A percentile compares a stretch with the other conserved stretches of the same genome.
phyloP scores from a whole-genome alignment of 2,329 filamentous ascomycete species.

The Pseudogymnoascus sp. region DNA sequence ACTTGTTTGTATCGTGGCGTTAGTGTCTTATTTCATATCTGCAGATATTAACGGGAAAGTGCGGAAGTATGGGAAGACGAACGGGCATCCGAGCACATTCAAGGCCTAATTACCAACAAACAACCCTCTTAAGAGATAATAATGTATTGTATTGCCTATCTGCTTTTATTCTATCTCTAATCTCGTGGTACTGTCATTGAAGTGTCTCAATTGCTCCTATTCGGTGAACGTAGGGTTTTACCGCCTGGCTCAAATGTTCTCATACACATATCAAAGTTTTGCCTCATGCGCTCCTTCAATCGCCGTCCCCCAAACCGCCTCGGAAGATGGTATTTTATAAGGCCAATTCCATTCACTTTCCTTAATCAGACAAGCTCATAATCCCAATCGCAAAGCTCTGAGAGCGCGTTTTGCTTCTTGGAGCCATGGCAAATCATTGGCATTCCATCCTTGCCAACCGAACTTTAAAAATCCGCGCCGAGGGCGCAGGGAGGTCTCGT shows the following conservation, averaged over 20 bases:
- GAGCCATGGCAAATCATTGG: neutral
- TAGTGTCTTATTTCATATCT: conserved; percentile 45
- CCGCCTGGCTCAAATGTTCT: neutral
- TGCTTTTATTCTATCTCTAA: neutral
- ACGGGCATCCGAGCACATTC: conserved; percentile 48
- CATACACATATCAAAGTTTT: neutral
- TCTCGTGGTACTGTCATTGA: neutral
- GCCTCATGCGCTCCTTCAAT: neutral
- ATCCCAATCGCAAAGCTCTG: neutral
- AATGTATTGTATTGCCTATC: conserved; percentile 4
- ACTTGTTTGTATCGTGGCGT: conserved; percentile 46
- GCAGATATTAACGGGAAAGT: conserved; percentile 52
- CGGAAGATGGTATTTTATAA: neutral
- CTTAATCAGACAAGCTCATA: neutral
- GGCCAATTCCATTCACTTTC: neutral
- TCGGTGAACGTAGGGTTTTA: neutral
- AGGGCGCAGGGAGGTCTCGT: neutral
- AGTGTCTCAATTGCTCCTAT: neutral
- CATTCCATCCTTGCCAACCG: neutral
- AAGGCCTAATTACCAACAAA: neutral
- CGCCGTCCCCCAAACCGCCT: neutral
- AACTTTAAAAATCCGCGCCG: neutral
- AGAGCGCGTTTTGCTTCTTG: neutral
- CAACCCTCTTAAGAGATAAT: neutral
- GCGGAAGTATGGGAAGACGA: conserved; percentile 45